Evolutionary conservation across 305 asterid genomes (phyloP).

Genomic region (Vinca major): DNA sequence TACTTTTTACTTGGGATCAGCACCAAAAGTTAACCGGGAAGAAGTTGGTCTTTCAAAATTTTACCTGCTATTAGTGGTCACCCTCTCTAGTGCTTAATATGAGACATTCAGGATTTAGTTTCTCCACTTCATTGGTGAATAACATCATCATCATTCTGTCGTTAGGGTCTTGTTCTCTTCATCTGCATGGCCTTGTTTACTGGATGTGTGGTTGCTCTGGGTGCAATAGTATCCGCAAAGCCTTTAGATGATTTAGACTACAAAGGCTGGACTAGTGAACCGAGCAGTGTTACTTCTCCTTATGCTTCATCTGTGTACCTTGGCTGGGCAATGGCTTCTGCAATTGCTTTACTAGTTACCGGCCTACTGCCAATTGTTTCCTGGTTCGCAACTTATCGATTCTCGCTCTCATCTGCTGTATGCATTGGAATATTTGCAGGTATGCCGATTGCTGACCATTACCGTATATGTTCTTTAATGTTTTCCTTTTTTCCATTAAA

Average conservation of each 20-base stretch:
- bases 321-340: conserved; percentile 97
- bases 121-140: neutral
- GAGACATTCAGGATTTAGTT: neutral
- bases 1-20: no score
- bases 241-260: conserved; percentile 87
- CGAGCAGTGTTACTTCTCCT: conserved; percentile 67
- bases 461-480: neutral
- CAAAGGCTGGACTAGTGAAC: conserved; percentile 67
- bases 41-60: neutral
- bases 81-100: neutral
- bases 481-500: neutral
- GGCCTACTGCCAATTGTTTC: conserved; percentile 92
- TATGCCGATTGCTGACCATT: conserved; percentile 14
- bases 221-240: conserved; percentile 90
- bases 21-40: no score
- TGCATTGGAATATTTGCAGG: conserved; percentile 89
- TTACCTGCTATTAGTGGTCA: neutral
- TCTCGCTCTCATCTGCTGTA: conserved; percentile 83
- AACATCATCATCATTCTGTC: conserved; percentile 13
- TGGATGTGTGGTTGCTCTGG: conserved; percentile 89
- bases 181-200: conserved; percentile 66
- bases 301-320: conserved; percentile 83
- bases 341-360: conserved; percentile 69
- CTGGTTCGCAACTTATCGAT: conserved; percentile 95
- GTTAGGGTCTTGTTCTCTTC: conserved; percentile 69